These are phyloP conservation scores for Saccharomycopsis guyanensis DNA, from an alignment of 805 yeast species.

Conservation along the genomic window DNA sequence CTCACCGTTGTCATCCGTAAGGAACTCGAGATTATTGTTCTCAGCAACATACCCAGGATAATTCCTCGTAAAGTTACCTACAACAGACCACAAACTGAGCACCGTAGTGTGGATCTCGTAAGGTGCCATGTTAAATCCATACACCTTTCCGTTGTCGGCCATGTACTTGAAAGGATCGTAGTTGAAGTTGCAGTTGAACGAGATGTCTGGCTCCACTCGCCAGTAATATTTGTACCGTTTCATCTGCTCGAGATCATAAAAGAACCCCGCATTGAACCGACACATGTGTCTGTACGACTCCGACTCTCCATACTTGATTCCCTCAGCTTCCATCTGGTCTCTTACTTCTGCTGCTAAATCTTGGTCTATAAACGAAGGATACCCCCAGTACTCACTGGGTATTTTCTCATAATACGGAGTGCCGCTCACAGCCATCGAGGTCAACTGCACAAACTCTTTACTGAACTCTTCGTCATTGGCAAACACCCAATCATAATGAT, in stretches of 20 bases:
- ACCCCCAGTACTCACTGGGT: slow-evolving; percentile 40
- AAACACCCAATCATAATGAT: slow-evolving; percentile 88
- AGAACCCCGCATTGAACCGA: slow-evolving; percentile 63
- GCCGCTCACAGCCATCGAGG: slow-evolving; percentile 34
- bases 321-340: slow-evolving; percentile 25
- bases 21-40: slow-evolving; percentile 39
- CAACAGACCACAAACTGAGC: slow-evolving; percentile 43
- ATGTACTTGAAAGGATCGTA: slow-evolving; percentile 45
- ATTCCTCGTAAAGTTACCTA: slow-evolving; percentile 36
- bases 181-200: slow-evolving; percentile 48
- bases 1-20: slow-evolving; percentile 38
- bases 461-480: slow-evolving; percentile 41
- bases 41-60: slow-evolving; percentile 40
- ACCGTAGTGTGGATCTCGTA: slow-evolving; percentile 47
- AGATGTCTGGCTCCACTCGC: slow-evolving; percentile 55
- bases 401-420: slow-evolving; percentile 35
- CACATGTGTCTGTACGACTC: slow-evolving; percentile 58
- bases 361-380: slow-evolving; percentile 37
- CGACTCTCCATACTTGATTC: slow-evolving; percentile 40
- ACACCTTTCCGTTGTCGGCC: slow-evolving; percentile 35
- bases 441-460: slow-evolving; percentile 30
- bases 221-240: slow-evolving; percentile 46
- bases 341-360: slow-evolving; percentile 27
- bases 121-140: slow-evolving; percentile 46
- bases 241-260: slow-evolving; percentile 40